Base-by-base conservation (phyloP, 2,329 filamentous ascomycete genomes). In the Fusarium poae region DNA sequence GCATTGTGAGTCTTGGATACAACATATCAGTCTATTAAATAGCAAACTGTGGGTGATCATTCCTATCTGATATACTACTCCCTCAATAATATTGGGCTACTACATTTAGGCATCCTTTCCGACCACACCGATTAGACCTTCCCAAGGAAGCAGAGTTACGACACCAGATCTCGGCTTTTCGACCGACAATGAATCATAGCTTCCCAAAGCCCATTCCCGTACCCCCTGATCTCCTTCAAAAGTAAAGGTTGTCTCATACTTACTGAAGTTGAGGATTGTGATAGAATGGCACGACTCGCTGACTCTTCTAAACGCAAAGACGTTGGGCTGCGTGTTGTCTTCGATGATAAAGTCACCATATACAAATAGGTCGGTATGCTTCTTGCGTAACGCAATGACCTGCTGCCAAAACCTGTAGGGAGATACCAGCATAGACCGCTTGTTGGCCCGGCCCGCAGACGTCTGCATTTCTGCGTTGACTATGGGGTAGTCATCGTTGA, bases 391-490 rank as follows among this genome's bases (percentile, higher is more conserved):
- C 13, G 44, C 58, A 12, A 76, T 63, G 58, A 70, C 63, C 43
- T 70, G 75, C 59, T 72, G 73, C 77, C 77, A 79, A 53, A 76
- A 79, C 3, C 70, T 65, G 5, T 77, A 66, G 2, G 76, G 72
- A n/a, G 82, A 82, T 11, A 56, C 50, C 2, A 56, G 50, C 50
- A 58, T 58, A 12, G 56, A 56, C 0, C 40, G 50, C 6, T 37
- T 29, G 6, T 39, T 58, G 2, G 50, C 50, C 1, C 75, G 61
- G 0, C 74, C 67, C 44, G 84, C 79, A 1, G 79, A 71, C 6
- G 78, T 70, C 74, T 92, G 89, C 3, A 81, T 78, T n/a, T 83
- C 82, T 3, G 87, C 89, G 62, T 92, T 91, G 74, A 89, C 77
- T 25, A 75, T 58, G 11, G 32, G 29, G 4, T 75, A 75, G 6